A percentile compares a stretch with the other conserved stretches of the same genome.
Conservation (phyloP, 1,139 yeast genomes). For the Suhomyces panamericanus region DNA sequence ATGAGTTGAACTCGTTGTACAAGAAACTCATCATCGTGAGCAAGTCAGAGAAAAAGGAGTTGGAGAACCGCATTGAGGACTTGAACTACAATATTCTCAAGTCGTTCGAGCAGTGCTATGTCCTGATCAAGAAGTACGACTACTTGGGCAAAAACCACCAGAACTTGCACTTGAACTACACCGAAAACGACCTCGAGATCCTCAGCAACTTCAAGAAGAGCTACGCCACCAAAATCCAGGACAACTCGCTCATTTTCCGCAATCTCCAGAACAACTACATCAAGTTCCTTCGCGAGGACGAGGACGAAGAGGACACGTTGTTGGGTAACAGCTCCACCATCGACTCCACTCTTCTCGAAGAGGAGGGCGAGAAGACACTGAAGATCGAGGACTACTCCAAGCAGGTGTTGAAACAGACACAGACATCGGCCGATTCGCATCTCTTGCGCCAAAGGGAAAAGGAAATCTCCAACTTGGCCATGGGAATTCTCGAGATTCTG, state of each 20-base stretch:
- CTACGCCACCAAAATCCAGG: slow-evolving; percentile 83
- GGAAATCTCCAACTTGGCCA: slow-evolving; percentile 87
- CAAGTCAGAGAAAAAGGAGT: slow-evolving; percentile 72
- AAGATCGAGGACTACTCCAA: slow-evolving; percentile 34
- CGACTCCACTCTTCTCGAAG: slow-evolving; percentile 33
- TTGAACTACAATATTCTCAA: slow-evolving; percentile 72
- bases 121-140: slow-evolving; percentile 68
- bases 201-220: slow-evolving; percentile 79
- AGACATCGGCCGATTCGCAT: slow-evolving; percentile 40
- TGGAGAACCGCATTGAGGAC: slow-evolving; percentile 70
- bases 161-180: slow-evolving; percentile 35
- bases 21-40: slow-evolving; percentile 85
- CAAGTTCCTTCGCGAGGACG: slow-evolving; percentile 71
- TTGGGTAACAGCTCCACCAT: slow-evolving; percentile 14
- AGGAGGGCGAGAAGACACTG: slow-evolving; percentile 36
- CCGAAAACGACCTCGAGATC: slow-evolving; percentile 58
- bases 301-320: slow-evolving; percentile 43
- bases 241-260: slow-evolving; percentile 71
- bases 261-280: slow-evolving; percentile 87
- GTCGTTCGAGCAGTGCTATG: slow-evolving; percentile 74
- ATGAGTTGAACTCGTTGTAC: slow-evolving; percentile 65
- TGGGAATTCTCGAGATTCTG: slow-evolving; percentile 89
- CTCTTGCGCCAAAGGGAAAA: slow-evolving; percentile 73
- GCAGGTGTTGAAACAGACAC: slow-evolving; percentile 46
- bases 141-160: slow-evolving; percentile 42